phyloP scores from a whole-genome alignment of 306 rosid genomes.

The Dryas octopetala region DNA sequence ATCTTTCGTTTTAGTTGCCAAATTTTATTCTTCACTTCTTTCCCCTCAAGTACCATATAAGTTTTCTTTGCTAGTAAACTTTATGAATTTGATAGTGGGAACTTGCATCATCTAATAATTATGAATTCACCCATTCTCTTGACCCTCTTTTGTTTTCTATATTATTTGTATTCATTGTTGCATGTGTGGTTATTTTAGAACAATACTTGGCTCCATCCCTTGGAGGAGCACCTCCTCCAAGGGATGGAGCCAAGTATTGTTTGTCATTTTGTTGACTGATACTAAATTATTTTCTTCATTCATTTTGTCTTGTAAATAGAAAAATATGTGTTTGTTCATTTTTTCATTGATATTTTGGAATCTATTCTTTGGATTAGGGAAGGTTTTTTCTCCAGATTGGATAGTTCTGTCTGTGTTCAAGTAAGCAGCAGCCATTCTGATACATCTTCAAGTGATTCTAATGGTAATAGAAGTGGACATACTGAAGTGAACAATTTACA shows the following conservation, averaged over 20 bases:
- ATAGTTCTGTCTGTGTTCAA: slow-evolving; percentile 54
- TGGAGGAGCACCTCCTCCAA: too few species aligned
- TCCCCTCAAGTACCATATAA: not conserved
- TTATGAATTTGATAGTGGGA: not conserved
- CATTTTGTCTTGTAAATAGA: not conserved
- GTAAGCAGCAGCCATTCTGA: slow-evolving; percentile 51
- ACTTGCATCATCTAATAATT: not conserved
- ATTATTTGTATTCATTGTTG: not conserved
- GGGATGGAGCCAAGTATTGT: too few species aligned
- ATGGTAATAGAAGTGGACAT: slow-evolving; percentile 41
- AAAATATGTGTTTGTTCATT: not conserved
- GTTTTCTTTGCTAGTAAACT: not conserved
- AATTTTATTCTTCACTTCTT: not conserved
- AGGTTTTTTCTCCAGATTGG: slow-evolving; percentile 69
- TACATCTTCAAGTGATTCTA: slow-evolving; percentile 40
- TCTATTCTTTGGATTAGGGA: slow-evolving; percentile 58
- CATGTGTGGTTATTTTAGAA: too few species aligned
- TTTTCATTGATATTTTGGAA: slow-evolving; percentile 4
- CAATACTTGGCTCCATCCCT: too few species aligned
- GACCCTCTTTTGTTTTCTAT: not conserved
- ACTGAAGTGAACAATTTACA: slow-evolving; percentile 45
- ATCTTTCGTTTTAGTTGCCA: not conserved
- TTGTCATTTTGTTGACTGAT: not conserved
- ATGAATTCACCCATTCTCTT: not conserved
- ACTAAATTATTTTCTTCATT: not conserved